Evolutionary conservation across 225 moss, liverwort and hornwort species (phyloP).

Genomic region (Neckera pumila): DNA sequence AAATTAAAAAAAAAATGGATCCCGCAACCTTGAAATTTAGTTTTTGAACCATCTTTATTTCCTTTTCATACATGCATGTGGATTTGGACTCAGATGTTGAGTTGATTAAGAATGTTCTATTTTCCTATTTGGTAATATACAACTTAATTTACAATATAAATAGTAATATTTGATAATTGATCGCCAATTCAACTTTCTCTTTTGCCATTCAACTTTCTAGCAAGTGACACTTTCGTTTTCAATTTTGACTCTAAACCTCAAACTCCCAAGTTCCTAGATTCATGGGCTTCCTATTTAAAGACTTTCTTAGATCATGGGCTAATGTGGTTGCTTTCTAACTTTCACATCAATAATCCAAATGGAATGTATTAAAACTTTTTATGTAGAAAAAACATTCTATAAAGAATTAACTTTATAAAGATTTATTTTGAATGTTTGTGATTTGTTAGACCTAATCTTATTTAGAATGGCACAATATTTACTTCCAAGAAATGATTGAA

Average conservation of each 20-base stretch:
- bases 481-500: too few relatives aligned
- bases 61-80: fast-evolving
- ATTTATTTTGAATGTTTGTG: not conserved
- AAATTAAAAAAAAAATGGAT: fast-evolving
- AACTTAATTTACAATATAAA: not conserved
- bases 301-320: not conserved
- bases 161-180: not conserved
- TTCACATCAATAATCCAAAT: not conserved
- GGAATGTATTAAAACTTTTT: not conserved
- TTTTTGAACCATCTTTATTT: not conserved
- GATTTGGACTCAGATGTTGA: not conserved
- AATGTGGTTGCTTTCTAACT: not conserved
- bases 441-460: fast-evolving
- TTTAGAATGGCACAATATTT: not conserved
- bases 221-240: not conserved
- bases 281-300: fast-evolving
- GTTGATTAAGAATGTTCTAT: not conserved
- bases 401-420: too few relatives aligned
- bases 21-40: fast-evolving
- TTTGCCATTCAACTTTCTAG: not conserved
- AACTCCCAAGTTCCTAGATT: not conserved
- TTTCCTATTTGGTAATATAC: fast-evolving
- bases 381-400: too few relatives aligned
- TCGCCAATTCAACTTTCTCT: fast-evolving
- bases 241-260: not conserved